phyloP scores from a whole-genome alignment of 1,284 basidiomycete genomes.

The Grifola frondosa region DNA sequence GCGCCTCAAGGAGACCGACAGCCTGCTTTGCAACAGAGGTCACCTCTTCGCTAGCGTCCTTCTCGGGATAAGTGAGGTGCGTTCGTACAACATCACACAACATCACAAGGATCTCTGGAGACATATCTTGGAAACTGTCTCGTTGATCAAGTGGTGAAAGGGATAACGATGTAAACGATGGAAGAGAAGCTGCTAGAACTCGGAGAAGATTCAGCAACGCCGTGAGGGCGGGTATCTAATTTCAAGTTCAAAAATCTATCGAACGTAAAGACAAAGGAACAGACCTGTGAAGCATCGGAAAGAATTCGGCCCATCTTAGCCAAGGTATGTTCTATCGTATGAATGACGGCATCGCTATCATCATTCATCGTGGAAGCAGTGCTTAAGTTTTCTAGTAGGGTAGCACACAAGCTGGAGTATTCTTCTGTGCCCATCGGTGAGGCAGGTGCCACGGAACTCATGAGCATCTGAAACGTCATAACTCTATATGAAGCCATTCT shows the following conservation, averaged over 20 bases:
- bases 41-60: constrained; percentile 22
- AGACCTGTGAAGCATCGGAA: constrained; percentile 41
- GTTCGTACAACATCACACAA: constrained; percentile 43
- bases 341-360: constrained; percentile 15
- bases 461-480: constrained; percentile 57
- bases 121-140: constrained; percentile 24
- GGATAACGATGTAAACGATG: constrained; percentile 44
- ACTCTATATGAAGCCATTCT: constrained; percentile 35
- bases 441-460: constrained; percentile 38
- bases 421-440: constrained; percentile 28
- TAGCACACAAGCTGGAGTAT: constrained; percentile 43
- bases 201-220: constrained; percentile 55
- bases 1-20: constrained; percentile 50
- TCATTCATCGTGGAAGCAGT: constrained; percentile 13
- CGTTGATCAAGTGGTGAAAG: constrained; percentile 31
- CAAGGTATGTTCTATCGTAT: constrained; percentile 11
- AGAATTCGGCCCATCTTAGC: constrained; percentile 29
- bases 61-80: constrained; percentile 36
- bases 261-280: constrained; percentile 2
- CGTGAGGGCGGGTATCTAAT: constrained; percentile 45
- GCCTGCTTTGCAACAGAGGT: constrained; percentile 40
- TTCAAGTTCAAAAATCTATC: background rate
- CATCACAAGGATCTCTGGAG: constrained; percentile 38
- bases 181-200: constrained; percentile 46
- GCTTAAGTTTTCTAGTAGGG: constrained; percentile 52